Evolutionary conservation across 371 early-diverging fungal species (phyloP).

Genomic region (Rhizomucor miehei): DNA sequence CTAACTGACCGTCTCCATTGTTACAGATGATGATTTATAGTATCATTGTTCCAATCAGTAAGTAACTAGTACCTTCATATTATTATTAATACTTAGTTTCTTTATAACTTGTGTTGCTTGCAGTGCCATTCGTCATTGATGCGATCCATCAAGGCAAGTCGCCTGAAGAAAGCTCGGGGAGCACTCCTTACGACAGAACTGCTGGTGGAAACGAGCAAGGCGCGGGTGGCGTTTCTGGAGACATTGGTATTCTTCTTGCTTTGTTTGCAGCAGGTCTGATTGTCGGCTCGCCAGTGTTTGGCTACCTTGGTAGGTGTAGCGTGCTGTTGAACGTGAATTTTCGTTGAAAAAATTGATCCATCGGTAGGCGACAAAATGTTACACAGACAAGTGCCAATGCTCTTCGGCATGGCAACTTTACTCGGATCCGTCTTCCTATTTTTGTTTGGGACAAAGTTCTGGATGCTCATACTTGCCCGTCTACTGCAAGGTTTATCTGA

Average conservation of each 20-base stretch:
- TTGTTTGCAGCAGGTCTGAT: conserved; percentile 63
- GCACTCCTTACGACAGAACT: background rate
- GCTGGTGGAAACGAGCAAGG: background rate
- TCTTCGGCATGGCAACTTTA: conserved; percentile 49
- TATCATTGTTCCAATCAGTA: conserved; percentile 70
- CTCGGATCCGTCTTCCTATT: conserved; percentile 53
- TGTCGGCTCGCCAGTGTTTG: conserved; percentile 64
- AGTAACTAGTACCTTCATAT: background rate
- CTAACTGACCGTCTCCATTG: background rate
- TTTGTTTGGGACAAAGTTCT: conserved; percentile 41
- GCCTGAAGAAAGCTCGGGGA: background rate
- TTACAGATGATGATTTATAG: conserved; percentile 68
- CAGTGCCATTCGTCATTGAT: conserved; percentile 65
- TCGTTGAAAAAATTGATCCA: background rate
- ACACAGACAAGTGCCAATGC: conserved; percentile 51
- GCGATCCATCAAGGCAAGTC: conserved; percentile 28
- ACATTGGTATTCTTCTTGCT: conserved; percentile 67
- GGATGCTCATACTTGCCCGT: conserved; percentile 55
- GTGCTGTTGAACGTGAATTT: background rate
- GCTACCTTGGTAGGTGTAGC: conserved; percentile 40
- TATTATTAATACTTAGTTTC: background rate
- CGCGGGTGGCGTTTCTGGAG: conserved; percentile 23
- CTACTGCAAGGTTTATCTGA: conserved; percentile 58
- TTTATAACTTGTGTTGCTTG: background rate
- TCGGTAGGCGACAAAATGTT: conserved; percentile 18